These are phyloP conservation scores for Phytophthora citricola DNA, from an alignment of 352 stramenopile genomes.

Conservation along the genomic window DNA sequence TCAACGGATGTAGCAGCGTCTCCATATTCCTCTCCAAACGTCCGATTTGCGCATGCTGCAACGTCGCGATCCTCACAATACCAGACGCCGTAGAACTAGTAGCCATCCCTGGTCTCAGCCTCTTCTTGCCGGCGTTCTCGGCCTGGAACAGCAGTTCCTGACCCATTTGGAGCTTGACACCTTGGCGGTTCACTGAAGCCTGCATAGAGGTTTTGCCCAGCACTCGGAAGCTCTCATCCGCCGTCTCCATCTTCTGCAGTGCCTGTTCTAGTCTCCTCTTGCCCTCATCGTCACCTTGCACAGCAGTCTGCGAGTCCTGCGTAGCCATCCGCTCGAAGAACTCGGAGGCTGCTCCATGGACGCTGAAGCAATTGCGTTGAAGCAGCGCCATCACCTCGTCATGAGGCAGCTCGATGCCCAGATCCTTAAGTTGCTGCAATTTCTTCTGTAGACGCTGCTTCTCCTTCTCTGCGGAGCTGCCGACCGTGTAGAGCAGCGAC, in stretches of 20 bases:
- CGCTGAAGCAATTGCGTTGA: constrained; percentile 78
- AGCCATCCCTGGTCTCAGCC: constrained; percentile 39
- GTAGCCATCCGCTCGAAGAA: constrained; percentile 72
- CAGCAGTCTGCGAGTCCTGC: constrained; percentile 5
- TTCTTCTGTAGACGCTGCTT: constrained; percentile 67
- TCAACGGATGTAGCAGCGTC: constrained; percentile 62
- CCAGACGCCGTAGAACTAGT: constrained; percentile 27
- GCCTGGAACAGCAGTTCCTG: constrained; percentile 66
- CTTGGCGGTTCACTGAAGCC: constrained; percentile 57
- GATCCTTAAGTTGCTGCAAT: constrained; percentile 74
- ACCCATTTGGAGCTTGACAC: constrained; percentile 43
- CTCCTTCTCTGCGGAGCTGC: constrained; percentile 73
- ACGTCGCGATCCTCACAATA: constrained; percentile 65
- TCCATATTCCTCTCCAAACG: constrained; percentile 70
- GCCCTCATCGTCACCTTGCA: constrained; percentile 15
- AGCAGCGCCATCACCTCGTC: constrained; percentile 64
- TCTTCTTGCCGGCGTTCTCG: constrained; percentile 79
- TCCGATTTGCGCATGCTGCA: constrained; percentile 58
- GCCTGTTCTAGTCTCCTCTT: constrained; percentile 43
- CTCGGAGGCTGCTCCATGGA: constrained; percentile 68
- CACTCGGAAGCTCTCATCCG: constrained; percentile 36
- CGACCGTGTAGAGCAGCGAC: constrained; percentile 59
- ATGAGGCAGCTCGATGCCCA: constrained; percentile 72
- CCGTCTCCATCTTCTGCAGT: constrained; percentile 24
- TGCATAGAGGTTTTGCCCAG: constrained; percentile 56